Evolutionary conservation across 192 early-diverging fungal species (phyloP).

Genomic region (Coemansia sp.): DNA sequence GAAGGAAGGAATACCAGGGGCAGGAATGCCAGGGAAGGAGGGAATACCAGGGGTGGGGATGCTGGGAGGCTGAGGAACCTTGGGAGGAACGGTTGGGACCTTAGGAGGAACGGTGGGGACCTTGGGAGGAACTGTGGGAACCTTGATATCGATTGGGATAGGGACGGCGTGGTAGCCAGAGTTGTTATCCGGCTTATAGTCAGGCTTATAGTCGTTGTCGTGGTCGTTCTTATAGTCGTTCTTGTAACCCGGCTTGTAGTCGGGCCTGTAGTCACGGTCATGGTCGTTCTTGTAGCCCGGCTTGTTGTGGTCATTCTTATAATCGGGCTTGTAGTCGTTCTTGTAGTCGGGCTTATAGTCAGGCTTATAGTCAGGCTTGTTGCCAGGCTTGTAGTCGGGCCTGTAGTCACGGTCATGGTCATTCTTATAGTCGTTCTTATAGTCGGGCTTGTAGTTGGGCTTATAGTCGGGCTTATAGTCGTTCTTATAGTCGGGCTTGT

Average conservation of each 20-base stretch:
- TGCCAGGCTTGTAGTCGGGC: not conserved
- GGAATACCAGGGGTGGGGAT: no score
- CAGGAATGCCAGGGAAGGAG: no score
- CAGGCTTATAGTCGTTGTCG: not conserved
- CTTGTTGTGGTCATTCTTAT: constrained; percentile 2
- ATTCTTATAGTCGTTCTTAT: not conserved
- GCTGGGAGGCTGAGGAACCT: no score
- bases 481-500: not conserved
- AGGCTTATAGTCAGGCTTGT: not conserved
- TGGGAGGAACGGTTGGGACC: no score
- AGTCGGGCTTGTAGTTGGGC: not conserved
- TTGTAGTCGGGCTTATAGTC: not conserved
- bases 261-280: not conserved
- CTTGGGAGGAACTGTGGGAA: no score
- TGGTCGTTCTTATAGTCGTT: not conserved
- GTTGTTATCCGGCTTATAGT: not conserved
- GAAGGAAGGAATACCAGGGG: no score
- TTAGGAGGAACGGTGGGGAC: not conserved
- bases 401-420: not conserved
- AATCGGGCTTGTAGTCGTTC: not conserved
- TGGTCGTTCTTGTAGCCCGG: not conserved
- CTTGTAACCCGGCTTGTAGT: not conserved
- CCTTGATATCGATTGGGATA: not conserved
- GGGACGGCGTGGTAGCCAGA: not conserved
- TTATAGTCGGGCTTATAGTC: no score